phyloP scores from a whole-genome alignment of 2,329 filamentous ascomycete species.

The Colletotrichum agaves region DNA sequence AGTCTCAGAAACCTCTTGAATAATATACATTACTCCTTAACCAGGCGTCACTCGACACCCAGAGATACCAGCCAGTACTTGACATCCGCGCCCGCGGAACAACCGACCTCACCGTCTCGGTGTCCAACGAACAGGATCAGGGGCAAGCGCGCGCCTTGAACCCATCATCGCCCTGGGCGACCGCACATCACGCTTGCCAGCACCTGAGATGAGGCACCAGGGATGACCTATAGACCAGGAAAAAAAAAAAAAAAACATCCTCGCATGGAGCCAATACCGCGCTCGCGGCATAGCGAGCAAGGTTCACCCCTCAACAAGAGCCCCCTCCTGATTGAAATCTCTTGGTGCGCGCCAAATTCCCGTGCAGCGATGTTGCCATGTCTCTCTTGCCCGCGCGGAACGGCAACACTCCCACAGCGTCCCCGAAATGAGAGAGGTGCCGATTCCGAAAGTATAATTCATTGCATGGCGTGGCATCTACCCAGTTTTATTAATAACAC shows the following conservation, averaged over 20 bases:
- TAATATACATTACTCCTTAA: not conserved
- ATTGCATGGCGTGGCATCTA: slow-evolving; percentile 7
- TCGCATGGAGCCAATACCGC: not conserved
- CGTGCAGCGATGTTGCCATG: not conserved
- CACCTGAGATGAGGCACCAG: not conserved
- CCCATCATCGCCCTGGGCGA: not conserved
- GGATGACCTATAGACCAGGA: not conserved
- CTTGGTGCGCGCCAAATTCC: not conserved
- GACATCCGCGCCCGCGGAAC: too few species aligned
- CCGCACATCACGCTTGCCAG: not conserved
- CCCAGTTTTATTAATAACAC: not conserved
- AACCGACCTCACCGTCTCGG: too few species aligned
- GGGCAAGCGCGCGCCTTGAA: not conserved
- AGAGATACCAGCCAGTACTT: not conserved
- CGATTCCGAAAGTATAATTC: slow-evolving; percentile 18
- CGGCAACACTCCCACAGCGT: not conserved
- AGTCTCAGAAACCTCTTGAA: not conserved
- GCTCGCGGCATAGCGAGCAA: not conserved
- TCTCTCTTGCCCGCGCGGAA: not conserved
- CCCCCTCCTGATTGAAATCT: not conserved
- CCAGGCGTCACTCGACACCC: not conserved
- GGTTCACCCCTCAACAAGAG: not conserved
- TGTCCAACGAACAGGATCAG: not conserved
- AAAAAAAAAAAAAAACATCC: not conserved
- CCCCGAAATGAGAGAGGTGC: slow-evolving; percentile 15